phyloP scores from a whole-genome alignment of 441 rosid species.

The Mallotus repandus region DNA sequence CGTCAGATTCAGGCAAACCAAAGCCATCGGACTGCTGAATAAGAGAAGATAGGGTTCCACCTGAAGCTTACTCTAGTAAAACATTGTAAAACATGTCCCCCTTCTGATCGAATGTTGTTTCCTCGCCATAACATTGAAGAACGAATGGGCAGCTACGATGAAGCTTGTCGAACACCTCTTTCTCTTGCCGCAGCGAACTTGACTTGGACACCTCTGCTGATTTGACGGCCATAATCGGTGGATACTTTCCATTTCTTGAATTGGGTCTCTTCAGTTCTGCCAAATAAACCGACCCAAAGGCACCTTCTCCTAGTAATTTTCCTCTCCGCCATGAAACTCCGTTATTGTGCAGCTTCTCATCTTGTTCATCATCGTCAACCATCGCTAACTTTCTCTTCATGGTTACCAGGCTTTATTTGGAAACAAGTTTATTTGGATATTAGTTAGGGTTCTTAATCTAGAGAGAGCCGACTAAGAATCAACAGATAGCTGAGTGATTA shows the following conservation, averaged over 20 bases:
- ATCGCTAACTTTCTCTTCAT: constrained; percentile 10
- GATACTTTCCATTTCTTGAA: constrained; percentile 10
- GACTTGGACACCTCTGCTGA: constrained; percentile 31
- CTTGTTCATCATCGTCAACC: not conserved
- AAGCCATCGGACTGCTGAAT: constrained; percentile 14
- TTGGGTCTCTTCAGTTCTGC: constrained; percentile 19
- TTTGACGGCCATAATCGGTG: constrained; percentile 37
- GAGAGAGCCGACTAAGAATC: too few species aligned
- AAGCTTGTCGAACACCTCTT: constrained; percentile 27
- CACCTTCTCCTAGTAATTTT: constrained; percentile 27
- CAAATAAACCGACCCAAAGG: constrained; percentile 29
- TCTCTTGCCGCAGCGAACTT: constrained; percentile 35
- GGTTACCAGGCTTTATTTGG: too few species aligned
- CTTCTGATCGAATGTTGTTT: constrained; percentile 14
- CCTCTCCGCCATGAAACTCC: too few species aligned
- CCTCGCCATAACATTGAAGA: constrained; percentile 33
- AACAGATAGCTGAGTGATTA: too few species aligned
- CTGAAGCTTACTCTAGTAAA: constrained; percentile 37
- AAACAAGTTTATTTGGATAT: too few species aligned
- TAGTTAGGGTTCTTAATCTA: too few species aligned
- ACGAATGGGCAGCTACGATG: constrained; percentile 20
- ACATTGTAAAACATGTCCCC: constrained; percentile 32
- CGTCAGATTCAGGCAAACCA: constrained; percentile 31
- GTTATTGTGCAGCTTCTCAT: too few species aligned
- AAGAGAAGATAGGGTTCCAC: constrained; percentile 33